Conservation (phyloP, 441 rosid species). For the Brassica balearica region DNA sequence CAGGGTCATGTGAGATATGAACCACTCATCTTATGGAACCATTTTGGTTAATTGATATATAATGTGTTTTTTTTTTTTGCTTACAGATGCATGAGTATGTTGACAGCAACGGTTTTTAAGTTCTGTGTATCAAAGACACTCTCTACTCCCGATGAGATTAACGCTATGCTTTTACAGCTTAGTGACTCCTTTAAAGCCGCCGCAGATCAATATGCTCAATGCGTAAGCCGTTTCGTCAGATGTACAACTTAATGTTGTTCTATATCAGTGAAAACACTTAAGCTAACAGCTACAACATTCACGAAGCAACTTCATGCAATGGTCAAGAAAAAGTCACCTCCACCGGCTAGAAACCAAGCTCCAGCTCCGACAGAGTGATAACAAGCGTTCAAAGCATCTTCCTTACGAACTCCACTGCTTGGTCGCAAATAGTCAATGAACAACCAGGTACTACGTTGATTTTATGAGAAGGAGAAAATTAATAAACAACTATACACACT, state of each 20-base stretch:
- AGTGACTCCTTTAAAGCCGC: constrained; percentile 69
- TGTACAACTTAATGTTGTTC: neutral
- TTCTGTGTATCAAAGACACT: constrained; percentile 79
- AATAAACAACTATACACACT: neutral
- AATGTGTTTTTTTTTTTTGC: neutral
- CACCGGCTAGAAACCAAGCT: neutral
- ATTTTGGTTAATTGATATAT: neutral
- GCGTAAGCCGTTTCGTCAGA: neutral
- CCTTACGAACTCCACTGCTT: neutral
- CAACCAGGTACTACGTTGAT: neutral
- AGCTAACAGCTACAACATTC: neutral
- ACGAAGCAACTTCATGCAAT: neutral
- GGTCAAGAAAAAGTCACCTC: neutral
- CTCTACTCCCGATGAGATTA: constrained; percentile 74
- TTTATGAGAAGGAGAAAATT: neutral
- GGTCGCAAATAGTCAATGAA: neutral
- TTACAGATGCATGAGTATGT: constrained; percentile 89
- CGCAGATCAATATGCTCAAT: constrained; percentile 73
- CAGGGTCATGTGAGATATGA: neutral
- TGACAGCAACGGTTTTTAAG: constrained; percentile 86
- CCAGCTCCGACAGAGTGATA: neutral
- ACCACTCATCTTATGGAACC: neutral
- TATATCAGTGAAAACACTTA: neutral
- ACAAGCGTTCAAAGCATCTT: neutral
- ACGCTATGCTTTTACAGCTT: constrained; percentile 62